These are phyloP conservation scores for Geranium incanum DNA, from an alignment of 441 rosid species.

Conservation along the genomic window DNA sequence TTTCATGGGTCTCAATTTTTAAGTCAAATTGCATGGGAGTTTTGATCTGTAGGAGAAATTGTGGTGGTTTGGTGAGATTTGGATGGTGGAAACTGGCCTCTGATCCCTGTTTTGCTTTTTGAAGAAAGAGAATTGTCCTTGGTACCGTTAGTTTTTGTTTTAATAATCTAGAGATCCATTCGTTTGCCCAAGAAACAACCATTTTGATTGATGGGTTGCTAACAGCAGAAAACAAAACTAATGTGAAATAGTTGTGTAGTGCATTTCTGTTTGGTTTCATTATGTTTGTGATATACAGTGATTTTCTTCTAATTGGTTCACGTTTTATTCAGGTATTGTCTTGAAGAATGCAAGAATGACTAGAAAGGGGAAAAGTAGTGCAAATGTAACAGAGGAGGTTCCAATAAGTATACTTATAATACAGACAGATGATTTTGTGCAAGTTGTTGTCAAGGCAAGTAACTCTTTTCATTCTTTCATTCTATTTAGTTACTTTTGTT, in stretches of 20 bases:
- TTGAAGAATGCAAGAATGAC: conserved; percentile 8
- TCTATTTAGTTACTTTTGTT: not conserved
- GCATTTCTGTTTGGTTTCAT: not conserved
- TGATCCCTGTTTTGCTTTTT: not conserved
- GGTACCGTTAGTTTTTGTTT: not conserved
- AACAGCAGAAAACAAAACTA: not conserved
- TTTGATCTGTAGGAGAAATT: not conserved
- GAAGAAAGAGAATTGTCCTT: not conserved
- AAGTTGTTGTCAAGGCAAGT: conserved; percentile 8
- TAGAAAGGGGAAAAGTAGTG: conserved; percentile 5
- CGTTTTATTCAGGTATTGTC: not conserved
- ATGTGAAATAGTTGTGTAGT: not conserved
- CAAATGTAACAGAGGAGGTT: not conserved
- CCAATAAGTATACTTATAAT: not conserved
- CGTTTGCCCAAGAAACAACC: not conserved
- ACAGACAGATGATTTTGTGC: conserved; percentile 1
- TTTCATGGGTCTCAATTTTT: not conserved
- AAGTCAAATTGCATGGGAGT: not conserved
- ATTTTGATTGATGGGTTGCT: not conserved
- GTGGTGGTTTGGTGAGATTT: not conserved
- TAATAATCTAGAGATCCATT: not conserved
- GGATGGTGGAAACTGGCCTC: not conserved
- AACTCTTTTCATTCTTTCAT: not conserved
- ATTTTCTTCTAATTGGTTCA: not conserved
- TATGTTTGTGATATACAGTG: not conserved